Evolutionary conservation across 768 basidiomycete genomes (phyloP).

Genomic region (Trametes punicea): DNA sequence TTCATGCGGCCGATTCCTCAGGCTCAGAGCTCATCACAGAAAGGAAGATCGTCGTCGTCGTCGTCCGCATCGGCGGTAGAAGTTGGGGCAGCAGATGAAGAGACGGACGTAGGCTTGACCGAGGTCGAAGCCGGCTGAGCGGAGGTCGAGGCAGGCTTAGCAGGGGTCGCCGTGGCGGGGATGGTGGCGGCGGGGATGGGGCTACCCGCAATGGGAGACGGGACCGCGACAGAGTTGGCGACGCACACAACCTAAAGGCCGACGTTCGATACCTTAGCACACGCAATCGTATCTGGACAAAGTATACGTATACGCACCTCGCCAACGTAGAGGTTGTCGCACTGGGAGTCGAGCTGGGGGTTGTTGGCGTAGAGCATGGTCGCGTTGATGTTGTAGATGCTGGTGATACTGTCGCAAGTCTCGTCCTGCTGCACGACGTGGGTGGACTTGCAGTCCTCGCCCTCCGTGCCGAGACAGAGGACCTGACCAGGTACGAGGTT

Average conservation of each 20-base stretch:
- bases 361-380: constrained; percentile 65
- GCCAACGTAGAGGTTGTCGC: constrained; percentile 69
- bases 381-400: constrained; percentile 40
- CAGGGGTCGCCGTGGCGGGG: constrained; percentile 24
- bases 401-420: constrained; percentile 52
- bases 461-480: constrained; percentile 60
- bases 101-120: constrained; percentile 26
- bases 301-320: constrained; percentile 47
- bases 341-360: constrained; percentile 59
- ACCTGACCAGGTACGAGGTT: constrained; percentile 51
- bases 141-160: constrained; percentile 13
- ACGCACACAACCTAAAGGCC: constrained; percentile 51
- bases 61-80: constrained; percentile 25
- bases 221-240: constrained; percentile 38
- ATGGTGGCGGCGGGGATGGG: constrained; percentile 21
- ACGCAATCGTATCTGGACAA: background rate
- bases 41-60: constrained; percentile 45
- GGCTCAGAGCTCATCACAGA: constrained; percentile 47
- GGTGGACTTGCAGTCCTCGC: constrained; percentile 60
- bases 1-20: too few species aligned
- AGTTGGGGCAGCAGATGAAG: constrained; percentile 29
- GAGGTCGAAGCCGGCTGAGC: background rate
- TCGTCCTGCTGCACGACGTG: constrained; percentile 57
- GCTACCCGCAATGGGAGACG: constrained; percentile 38
- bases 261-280: background rate